A percentile compares a stretch with the other conserved stretches of the same genome.
phyloP scores from a whole-genome alignment of 2,329 filamentous ascomycete genomes.

The Colletotrichum musicola region DNA sequence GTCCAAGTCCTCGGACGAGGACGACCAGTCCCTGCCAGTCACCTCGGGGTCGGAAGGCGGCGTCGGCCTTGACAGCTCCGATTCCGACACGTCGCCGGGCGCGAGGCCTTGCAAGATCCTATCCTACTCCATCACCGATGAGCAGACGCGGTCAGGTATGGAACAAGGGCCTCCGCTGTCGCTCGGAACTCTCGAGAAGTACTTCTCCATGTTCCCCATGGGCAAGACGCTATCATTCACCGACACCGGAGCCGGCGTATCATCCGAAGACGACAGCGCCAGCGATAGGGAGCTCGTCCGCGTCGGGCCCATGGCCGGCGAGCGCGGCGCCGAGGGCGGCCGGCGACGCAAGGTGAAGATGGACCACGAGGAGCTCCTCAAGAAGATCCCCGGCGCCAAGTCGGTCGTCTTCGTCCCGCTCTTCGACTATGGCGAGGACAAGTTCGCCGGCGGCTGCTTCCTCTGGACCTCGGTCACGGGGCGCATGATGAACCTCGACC shows the following conservation, averaged over 20 bases:
- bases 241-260: constrained; percentile 44
- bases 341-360: constrained; percentile 42
- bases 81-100: constrained; percentile 45
- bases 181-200: constrained; percentile 46
- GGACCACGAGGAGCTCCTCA: constrained; percentile 50
- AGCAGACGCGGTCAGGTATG: constrained; percentile 42
- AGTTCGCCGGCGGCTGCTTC: constrained; percentile 51
- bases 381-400: constrained; percentile 49
- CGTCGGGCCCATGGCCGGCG: background rate
- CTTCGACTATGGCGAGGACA: constrained; percentile 51
- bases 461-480: constrained; percentile 50
- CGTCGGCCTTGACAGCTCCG: constrained; percentile 45
- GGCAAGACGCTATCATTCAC: constrained; percentile 49
- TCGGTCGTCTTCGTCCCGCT: constrained; percentile 51
- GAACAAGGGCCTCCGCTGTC: constrained; percentile 46
- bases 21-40: constrained; percentile 34
- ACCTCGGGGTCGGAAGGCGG: constrained; percentile 41
- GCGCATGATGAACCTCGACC: constrained; percentile 52
- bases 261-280: constrained; percentile 49
- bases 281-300: constrained; percentile 43
- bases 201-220: constrained; percentile 47
- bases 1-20: constrained; percentile 36
- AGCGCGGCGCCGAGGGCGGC: constrained; percentile 3
- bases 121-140: constrained; percentile 45
- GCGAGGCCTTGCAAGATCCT: constrained; percentile 47